Base-by-base conservation (phyloP, 768 basidiomycete genomes). In the Pisolithus tinctorius region DNA sequence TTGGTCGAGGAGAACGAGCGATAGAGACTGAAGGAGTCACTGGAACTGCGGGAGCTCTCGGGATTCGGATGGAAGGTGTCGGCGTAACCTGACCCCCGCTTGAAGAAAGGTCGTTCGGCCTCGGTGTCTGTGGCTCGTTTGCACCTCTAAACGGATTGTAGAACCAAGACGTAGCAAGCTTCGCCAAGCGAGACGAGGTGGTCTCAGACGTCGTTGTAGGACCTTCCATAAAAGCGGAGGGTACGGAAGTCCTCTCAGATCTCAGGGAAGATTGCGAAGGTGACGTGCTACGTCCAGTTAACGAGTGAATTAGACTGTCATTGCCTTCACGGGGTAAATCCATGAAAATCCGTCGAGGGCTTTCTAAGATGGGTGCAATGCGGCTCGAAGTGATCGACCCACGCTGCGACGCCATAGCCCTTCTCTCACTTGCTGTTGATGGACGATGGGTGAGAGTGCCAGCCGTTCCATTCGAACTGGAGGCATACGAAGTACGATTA, bases 91-190 rank as follows among this genome's bases (percentile, higher is more conserved):
- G 61, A 14, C 55, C 57, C 27, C 48, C 54, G 6, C 71, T 73
- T 4, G 76, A 74, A 4, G 78, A 75, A 2, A 74, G 81, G 27
- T 78, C 79, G 5, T 80, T 71, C 13, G 77, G 68, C 5, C 44
- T 40, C 2, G 77, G 76, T 1, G 81, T 82, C 56, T 85, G 81
- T 2, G 84, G 76, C 62, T 87, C 83, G 55, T 77, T 80, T 6
- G 77, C 77, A 52, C 77, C 81, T 31, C 86, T 73, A 65, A 91
- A 90, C 5, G 83, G 78, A 59, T 82, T 86, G 65, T 88, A 84
- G 10, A 90, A 66, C 88, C 88, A 90, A n/a, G 84, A 75, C 2
- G 87, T 79, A 1, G 86, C 72, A 38, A 88, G 73, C 59, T 82
- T 86, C 2, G 86, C 81, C 10, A 68, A 62, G 26, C 74, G 76